A percentile compares a stretch with the other conserved stretches of the same genome.
Conservation (phyloP, 768 basidiomycete species). For the Suillus alpinus region DNA sequence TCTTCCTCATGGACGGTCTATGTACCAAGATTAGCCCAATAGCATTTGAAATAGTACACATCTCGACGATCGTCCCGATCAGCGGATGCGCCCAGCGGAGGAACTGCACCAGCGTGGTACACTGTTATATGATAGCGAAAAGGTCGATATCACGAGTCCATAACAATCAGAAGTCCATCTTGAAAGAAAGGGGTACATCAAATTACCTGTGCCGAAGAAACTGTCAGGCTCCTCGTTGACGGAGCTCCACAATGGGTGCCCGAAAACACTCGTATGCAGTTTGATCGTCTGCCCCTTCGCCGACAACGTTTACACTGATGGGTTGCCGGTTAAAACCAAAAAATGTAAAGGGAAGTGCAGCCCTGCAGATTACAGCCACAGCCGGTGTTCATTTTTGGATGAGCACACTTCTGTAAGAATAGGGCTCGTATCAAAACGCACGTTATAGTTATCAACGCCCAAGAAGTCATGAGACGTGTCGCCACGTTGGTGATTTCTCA, state of each 20-base stretch:
- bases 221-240: constrained; percentile 21
- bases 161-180: not conserved
- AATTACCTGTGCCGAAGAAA: constrained; percentile 38
- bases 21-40: not conserved
- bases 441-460: not conserved
- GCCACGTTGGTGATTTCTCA: constrained; percentile 1
- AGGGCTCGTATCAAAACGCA: not conserved
- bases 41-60: constrained; percentile 10
- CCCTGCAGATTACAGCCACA: constrained; percentile 9
- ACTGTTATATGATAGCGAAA: not conserved
- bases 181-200: not conserved
- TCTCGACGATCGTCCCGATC: constrained; percentile 8
- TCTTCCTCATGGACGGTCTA: not conserved
- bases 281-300: constrained; percentile 38
- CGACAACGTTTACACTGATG: constrained; percentile 39
- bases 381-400: constrained; percentile 3
- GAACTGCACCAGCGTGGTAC: constrained; percentile 1
- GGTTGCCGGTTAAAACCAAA: constrained; percentile 44
- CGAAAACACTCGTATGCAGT: constrained; percentile 42
- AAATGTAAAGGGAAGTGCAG: constrained; percentile 40
- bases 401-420: not conserved
- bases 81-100: constrained; percentile 8
- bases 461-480: not conserved
- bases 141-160: not conserved
- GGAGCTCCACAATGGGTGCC: constrained; percentile 32